Conservation (phyloP, 1,139 yeast species). For the Meyerozyma guilliermondii region DNA sequence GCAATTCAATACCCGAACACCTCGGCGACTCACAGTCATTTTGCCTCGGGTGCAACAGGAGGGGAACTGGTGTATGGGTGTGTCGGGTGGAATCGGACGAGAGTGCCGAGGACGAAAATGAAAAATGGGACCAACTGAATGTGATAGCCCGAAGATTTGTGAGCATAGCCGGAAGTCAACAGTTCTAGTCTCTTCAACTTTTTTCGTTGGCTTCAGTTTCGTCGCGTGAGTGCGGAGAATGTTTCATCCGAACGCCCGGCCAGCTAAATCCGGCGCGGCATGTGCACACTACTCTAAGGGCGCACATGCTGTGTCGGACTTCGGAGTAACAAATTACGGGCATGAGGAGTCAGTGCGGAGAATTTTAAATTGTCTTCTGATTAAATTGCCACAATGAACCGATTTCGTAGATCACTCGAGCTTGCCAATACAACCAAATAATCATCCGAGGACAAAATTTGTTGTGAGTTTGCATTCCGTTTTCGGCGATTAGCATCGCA, state of each 20-base stretch:
- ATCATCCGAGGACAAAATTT: background rate
- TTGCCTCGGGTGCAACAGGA: slow-evolving; percentile 2
- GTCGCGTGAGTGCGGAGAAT: background rate
- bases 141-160: too few relatives aligned
- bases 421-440: too few relatives aligned
- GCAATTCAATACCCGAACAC: background rate
- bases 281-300: background rate
- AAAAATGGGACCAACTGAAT: too few relatives aligned
- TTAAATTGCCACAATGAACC: background rate
- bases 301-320: slow-evolving; percentile 2
- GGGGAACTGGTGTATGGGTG: slow-evolving; percentile 1
- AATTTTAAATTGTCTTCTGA: background rate
- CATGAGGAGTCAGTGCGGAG: slow-evolving; percentile 1
- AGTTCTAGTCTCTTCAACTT: too few relatives aligned
- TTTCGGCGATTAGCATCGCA: too few relatives aligned
- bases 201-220: too few relatives aligned
- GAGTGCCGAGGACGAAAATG: too few relatives aligned
- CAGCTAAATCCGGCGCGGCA: background rate
- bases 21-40: slow-evolving; percentile 2
- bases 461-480: too few relatives aligned
- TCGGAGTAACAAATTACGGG: background rate
- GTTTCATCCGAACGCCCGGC: background rate
- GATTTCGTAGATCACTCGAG: background rate
- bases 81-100: slow-evolving; percentile 1
- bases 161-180: too few relatives aligned